Percentiles rank a stretch among this genome's conserved stretches.
Evolutionary conservation across 768 basidiomycete species (phyloP).

Genomic region (Pisolithus sp.): DNA sequence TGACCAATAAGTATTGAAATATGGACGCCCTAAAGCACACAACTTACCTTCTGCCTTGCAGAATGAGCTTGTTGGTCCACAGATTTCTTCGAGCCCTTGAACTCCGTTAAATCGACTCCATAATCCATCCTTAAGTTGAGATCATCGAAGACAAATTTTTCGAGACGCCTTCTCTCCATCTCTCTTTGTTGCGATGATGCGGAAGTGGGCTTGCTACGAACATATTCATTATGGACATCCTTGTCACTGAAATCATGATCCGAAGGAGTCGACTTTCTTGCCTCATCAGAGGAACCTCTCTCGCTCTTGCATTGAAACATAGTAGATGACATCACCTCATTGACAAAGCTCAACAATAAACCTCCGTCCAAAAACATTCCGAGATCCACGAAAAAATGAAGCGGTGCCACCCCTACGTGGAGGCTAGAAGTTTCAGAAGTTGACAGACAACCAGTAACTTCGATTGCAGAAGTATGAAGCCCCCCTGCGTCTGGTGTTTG

Average conservation of each 20-base stretch:
- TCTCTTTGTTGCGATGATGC: conserved; percentile 22
- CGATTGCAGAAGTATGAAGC: conserved; percentile 12
- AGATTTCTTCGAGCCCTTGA: conserved; percentile 3
- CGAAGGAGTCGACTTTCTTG: background rate
- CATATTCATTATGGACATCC: conserved; percentile 11
- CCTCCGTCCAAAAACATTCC: conserved; percentile 33
- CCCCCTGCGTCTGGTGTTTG: conserved; percentile 11
- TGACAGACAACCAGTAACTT: conserved; percentile 9
- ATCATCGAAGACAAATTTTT: conserved; percentile 52
- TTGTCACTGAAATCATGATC: conserved; percentile 7
- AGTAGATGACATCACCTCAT: conserved; percentile 30
- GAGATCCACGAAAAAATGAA: conserved; percentile 77
- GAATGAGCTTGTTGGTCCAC: conserved; percentile 3
- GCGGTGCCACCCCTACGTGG: conserved; percentile 43
- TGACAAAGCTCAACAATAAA: conserved; percentile 42
- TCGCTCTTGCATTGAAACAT: conserved; percentile 9
- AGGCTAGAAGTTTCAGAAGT: conserved; percentile 5
- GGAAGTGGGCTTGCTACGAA: conserved; percentile 20
- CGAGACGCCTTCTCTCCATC: conserved; percentile 36
- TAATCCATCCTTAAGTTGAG: conserved; percentile 50
- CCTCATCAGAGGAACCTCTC: background rate
- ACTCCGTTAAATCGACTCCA: conserved; percentile 10
- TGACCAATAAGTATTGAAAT: conserved; percentile 1
- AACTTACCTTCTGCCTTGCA: conserved; percentile 14
- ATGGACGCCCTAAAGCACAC: background rate